Base-by-base conservation (phyloP, 1,284 basidiomycete genomes). In the Ceratobasidium sp. region DNA sequence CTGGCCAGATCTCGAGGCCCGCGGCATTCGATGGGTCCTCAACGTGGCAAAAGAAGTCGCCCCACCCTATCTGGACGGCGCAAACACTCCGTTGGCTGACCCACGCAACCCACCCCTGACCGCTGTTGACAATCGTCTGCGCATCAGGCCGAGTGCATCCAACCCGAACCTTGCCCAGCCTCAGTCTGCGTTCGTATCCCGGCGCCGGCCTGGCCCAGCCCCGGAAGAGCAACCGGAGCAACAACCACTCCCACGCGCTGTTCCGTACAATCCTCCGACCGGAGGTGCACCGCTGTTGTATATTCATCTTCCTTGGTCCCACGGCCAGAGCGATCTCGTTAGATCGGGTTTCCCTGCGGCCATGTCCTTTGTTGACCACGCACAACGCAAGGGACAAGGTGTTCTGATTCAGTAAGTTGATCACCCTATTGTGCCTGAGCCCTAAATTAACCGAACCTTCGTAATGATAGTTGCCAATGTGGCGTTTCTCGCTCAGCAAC, bases 31-130 rank as follows among this genome's bases (percentile, higher is more conserved):
- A 71, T 87, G 90, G 49, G 86, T 98, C 20, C 85, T 98, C 77
- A 98, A 98, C 78, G 96, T 98, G 35, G 96, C 96, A 35, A 96
- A 97, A 79, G 94, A 97, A 79, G 91, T 97, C 70, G 80, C 86
- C 32, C 89, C 89, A 49, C 90, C 92, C 22, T 92, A 93, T 75
- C 15, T 54, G 25, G 62, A 67, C 29, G 38, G 8, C 13, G 35
- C 38, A n/a, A 20, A 45, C 40, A 40, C 42, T 17, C 49, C 25
- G 7, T 32, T 45, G 45, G 45, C 27, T 35, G 73, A 62, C 38
- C 58, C 45, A 7, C 58, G 45, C 31, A 40, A 52, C 32, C 60
- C 60, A 12, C 60, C 60, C 32, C 50, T 52, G 60, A 50, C 76
- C 27, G 22, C 68, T n/a, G 75, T 81, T 29, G 52, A 50, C 38